Evolutionary conservation across 192 early-diverging fungal genomes (phyloP).

Genomic region (Coemansia umbellata): DNA sequence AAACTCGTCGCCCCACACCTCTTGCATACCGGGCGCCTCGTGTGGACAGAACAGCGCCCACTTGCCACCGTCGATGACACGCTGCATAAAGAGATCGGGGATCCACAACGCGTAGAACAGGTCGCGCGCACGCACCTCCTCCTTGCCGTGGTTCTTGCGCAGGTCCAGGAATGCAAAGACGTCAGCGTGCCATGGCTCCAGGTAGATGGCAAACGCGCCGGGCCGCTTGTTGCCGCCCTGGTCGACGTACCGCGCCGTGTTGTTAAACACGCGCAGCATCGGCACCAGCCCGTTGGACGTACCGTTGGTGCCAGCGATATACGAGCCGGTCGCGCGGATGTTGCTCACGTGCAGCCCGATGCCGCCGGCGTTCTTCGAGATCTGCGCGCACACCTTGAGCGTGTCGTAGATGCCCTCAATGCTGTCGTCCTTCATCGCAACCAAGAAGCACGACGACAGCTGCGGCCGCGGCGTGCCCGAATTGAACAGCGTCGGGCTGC

Average conservation of each 20-base stretch:
- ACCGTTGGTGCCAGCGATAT: constrained; percentile 98
- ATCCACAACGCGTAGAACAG: constrained; percentile 98
- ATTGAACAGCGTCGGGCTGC: constrained; percentile 96
- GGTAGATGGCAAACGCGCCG: constrained; percentile 96
- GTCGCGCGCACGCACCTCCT: constrained; percentile 94
- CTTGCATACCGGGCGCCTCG: constrained; percentile 86
- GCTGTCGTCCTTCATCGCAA: constrained; percentile 95
- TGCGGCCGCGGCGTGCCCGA: constrained; percentile 95
- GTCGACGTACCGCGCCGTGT: constrained; percentile 98
- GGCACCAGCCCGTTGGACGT: constrained; percentile 94
- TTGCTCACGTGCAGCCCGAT: constrained; percentile 98
- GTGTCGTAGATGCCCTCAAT: constrained; percentile 99
- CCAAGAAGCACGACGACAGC: constrained; percentile 90
- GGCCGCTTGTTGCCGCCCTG: constrained; percentile 99
- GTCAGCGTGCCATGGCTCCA: constrained; percentile 99
- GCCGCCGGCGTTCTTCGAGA: constrained; percentile 96
- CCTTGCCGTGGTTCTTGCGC: constrained; percentile 97
- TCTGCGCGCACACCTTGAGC: constrained; percentile 94
- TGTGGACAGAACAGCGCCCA: constrained; percentile 95
- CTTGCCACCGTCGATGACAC: constrained; percentile 89
- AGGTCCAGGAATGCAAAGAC: constrained; percentile 95
- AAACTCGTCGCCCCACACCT: constrained; percentile 94
- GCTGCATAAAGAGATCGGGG: constrained; percentile 95
- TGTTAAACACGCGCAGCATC: constrained; percentile 98
- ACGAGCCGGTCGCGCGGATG: constrained; percentile 91